Conservation (phyloP, 352 stramenopile genomes). For the Phytopythium helicoides region DNA sequence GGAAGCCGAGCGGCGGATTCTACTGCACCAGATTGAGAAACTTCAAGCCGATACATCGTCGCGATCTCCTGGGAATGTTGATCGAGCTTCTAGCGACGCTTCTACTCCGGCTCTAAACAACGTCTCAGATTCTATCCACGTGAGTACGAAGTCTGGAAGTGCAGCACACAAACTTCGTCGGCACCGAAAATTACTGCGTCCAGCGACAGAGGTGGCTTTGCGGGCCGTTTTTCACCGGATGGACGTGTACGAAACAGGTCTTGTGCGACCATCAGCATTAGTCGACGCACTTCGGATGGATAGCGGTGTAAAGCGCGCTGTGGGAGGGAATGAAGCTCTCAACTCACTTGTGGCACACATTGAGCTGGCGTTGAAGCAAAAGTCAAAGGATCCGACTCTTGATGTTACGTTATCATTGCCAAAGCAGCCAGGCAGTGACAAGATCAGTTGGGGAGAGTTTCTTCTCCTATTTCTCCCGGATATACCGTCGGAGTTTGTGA, state of each 20-base stretch:
- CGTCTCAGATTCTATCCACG: neutral
- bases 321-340: conserved; percentile 29
- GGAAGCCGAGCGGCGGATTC: conserved; percentile 37
- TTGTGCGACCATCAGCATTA: conserved; percentile 32
- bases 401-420: conserved; percentile 6
- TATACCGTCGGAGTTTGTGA: conserved; percentile 5
- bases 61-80: no score
- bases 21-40: conserved; percentile 25
- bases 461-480: conserved; percentile 65
- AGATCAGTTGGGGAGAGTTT: conserved; percentile 78
- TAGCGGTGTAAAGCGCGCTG: conserved; percentile 23
- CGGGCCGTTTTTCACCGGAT: conserved; percentile 64
- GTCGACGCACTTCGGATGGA: conserved; percentile 41
- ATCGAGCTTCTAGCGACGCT: no score
- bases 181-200: conserved; percentile 30
- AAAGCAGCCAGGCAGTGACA: neutral
- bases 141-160: neutral
- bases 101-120: no score
- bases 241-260: conserved; percentile 57
- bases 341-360: conserved; percentile 38
- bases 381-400: neutral
- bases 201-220: conserved; percentile 48
- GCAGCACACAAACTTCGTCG: neutral
- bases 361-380: conserved; percentile 16
- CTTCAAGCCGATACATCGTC: conserved; percentile 4